These are phyloP conservation scores for Penicillium tannophilum DNA, from an alignment of 495 filamentous ascomycete genomes.

Conservation along the genomic window DNA sequence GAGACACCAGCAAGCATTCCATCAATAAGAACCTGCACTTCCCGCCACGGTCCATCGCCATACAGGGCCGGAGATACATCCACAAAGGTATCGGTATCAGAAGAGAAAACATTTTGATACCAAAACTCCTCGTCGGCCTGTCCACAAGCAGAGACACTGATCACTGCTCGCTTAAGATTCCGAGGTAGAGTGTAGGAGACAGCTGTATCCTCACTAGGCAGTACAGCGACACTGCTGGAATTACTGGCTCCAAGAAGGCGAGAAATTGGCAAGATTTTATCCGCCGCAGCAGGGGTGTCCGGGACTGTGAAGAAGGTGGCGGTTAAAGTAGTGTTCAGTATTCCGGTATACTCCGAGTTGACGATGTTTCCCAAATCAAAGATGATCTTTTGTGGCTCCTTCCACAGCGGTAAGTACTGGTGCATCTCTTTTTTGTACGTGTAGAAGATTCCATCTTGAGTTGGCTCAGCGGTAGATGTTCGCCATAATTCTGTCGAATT, in stretches of 20 bases:
- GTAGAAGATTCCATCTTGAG: neutral
- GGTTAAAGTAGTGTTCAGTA: conserved; percentile 1
- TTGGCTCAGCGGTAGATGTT: conserved; percentile 6
- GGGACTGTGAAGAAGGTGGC: conserved; percentile 1
- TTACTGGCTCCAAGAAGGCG: conserved; percentile 2
- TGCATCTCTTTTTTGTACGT: conserved; percentile 4
- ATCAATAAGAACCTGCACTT: conserved; percentile 1
- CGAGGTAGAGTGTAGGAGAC: neutral
- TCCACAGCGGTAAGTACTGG: conserved; percentile 3
- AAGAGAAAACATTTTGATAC: neutral
- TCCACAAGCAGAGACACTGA: conserved; percentile 2
- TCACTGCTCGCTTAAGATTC: conserved; percentile 2
- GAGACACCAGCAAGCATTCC: conserved; percentile 4
- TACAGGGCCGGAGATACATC: neutral
- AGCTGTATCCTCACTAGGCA: neutral
- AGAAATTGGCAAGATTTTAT: conserved; percentile 1
- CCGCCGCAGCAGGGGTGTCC: neutral
- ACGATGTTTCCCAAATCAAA: conserved; percentile 1
- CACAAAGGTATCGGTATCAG: neutral
- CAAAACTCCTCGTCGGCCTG: conserved; percentile 4
- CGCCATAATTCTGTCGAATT: conserved; percentile 1
- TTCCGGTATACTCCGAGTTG: conserved; percentile 4
- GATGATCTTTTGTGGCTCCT: conserved; percentile 1
- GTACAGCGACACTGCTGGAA: neutral
- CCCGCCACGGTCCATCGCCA: conserved; percentile 2